Evolutionary conservation across 2,329 filamentous ascomycete genomes (phyloP).

Genomic region (Coniochaeta sp.): DNA sequence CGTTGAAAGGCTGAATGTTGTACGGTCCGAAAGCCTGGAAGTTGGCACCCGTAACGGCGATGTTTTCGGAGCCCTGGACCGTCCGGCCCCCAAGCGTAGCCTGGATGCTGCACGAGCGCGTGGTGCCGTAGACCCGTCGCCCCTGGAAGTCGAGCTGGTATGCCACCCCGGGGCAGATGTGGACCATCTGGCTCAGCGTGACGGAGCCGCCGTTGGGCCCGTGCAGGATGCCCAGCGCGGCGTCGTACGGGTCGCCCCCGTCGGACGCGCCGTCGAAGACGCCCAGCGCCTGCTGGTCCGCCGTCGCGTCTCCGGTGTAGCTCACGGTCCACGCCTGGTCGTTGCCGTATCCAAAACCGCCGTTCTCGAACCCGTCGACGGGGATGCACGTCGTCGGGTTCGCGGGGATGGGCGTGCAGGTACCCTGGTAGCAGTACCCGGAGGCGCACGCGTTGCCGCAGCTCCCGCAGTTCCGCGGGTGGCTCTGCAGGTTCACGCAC

Average conservation of each 20-base stretch:
- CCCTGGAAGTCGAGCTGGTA: not conserved
- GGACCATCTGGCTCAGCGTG: not conserved
- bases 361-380: constrained; percentile 7
- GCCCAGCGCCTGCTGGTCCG: not conserved
- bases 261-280: not conserved
- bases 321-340: not conserved
- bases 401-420: constrained; percentile 1
- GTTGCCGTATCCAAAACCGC: constrained; percentile 4
- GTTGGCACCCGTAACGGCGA: too few species aligned
- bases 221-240: not conserved
- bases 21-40: too few species aligned
- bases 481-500: constrained; percentile 4
- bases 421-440: constrained; percentile 5
- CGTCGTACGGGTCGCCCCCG: not conserved
- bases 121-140: not conserved
- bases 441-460: constrained; percentile 7
- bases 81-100: too few species aligned
- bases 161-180: not conserved
- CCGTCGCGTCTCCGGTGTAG: not conserved
- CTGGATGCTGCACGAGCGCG: too few species aligned
- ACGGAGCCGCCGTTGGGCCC: not conserved
- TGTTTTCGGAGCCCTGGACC: too few species aligned
- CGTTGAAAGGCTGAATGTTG: too few species aligned
- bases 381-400: constrained; percentile 4
- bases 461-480: constrained; percentile 9